Percentiles rank a stretch among this genome's conserved stretches.
These are phyloP conservation scores for Rubia yunnanensis DNA, from an alignment of 257 asterid species.

Conservation along the genomic window DNA sequence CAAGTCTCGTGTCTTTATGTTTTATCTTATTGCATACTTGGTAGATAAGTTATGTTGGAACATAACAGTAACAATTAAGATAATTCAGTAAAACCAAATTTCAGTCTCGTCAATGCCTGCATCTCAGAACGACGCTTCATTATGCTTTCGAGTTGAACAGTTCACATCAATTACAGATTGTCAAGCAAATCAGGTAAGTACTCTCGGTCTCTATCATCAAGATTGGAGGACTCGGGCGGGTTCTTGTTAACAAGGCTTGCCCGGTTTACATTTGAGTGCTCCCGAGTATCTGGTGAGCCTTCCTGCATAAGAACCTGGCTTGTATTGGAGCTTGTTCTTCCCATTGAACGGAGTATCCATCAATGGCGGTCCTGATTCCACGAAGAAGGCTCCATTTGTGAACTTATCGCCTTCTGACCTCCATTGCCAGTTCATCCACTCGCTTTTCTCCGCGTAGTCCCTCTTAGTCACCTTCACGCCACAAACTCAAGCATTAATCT, in stretches of 20 bases:
- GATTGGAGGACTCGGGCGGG: background rate
- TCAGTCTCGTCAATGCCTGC: background rate
- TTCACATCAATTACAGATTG: too few species aligned
- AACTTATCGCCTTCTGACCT: constrained; percentile 62
- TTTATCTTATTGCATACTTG: too few species aligned
- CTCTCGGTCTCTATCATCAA: background rate
- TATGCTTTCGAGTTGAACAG: too few species aligned
- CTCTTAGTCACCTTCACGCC: too few species aligned
- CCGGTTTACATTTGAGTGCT: constrained; percentile 38
- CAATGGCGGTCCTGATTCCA: constrained; percentile 45
- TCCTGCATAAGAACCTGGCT: constrained; percentile 54
- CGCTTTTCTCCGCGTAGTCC: constrained; percentile 24
- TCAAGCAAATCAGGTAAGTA: background rate
- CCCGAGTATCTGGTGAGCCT: constrained; percentile 64
- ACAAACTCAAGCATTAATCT: too few species aligned
- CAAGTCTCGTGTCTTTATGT: too few species aligned
- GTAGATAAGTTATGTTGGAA: too few species aligned
- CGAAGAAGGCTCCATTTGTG: constrained; percentile 59
- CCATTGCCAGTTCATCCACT: constrained; percentile 71
- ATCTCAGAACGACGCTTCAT: background rate
- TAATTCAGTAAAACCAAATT: too few species aligned
- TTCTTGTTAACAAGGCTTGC: constrained; percentile 18
- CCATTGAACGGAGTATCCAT: constrained; percentile 16
- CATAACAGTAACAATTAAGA: too few species aligned
- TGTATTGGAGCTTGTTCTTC: constrained; percentile 25